Percentiles rank a stretch among this genome's conserved stretches.
These are phyloP conservation scores for Leptographium wingfieldii DNA, from an alignment of 2,329 filamentous ascomycete genomes.

Conservation along the genomic window DNA sequence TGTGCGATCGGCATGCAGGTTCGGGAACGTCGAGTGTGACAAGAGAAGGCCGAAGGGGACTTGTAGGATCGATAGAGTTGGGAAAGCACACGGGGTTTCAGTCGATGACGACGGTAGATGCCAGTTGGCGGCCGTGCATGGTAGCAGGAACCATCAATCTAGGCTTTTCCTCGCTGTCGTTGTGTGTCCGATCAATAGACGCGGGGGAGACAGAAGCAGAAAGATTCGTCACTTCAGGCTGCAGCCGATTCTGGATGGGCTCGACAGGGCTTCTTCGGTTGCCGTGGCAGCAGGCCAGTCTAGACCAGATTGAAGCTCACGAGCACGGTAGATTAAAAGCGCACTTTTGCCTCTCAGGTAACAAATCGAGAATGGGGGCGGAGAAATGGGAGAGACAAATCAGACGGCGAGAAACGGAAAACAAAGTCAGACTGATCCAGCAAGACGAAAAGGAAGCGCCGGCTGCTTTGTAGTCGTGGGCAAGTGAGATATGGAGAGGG, in stretches of 20 bases:
- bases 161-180: not conserved
- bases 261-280: not conserved
- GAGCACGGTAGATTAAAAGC: not conserved
- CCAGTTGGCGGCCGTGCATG: not conserved
- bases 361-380: not conserved
- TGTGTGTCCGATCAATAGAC: not conserved
- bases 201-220: not conserved
- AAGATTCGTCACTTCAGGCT: not conserved
- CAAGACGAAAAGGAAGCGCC: not conserved
- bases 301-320: not conserved
- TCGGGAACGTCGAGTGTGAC: not conserved
- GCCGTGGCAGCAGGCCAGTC: not conserved
- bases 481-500: not conserved
- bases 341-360: not conserved
- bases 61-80: not conserved
- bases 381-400: not conserved
- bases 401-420: not conserved
- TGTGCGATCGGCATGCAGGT: not conserved
- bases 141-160: not conserved
- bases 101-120: not conserved
- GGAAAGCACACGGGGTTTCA: not conserved
- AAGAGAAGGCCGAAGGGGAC: not conserved
- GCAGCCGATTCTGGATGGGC: not conserved
- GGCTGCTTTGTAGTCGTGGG: too few species aligned
- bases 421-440: not conserved